These are phyloP conservation scores for Mollisiaceae sp. DNA, from an alignment of 2,329 filamentous ascomycete genomes.

Conservation along the genomic window DNA sequence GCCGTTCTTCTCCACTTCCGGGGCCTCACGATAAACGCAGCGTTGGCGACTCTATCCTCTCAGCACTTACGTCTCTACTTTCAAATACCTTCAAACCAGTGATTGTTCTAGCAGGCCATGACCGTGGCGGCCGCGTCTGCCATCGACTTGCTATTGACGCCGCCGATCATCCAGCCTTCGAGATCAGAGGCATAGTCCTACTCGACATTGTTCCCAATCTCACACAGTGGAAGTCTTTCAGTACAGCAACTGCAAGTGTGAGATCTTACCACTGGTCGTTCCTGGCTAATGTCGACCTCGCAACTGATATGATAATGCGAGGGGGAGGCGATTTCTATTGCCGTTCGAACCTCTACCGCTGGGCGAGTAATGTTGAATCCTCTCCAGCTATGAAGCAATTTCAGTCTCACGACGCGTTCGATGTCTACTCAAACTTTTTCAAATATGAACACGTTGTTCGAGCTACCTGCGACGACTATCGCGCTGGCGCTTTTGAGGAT, in stretches of 20 bases:
- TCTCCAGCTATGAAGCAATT: slow-evolving; percentile 25
- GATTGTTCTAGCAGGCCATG: slow-evolving; percentile 54
- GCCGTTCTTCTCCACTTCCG: slow-evolving; percentile 46
- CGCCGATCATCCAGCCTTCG: slow-evolving; percentile 36
- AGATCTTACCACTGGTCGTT: slow-evolving; percentile 55
- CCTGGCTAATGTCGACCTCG: slow-evolving; percentile 51
- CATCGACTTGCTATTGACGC: slow-evolving; percentile 53
- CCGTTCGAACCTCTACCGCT: slow-evolving; percentile 42
- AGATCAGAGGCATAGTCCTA: slow-evolving; percentile 48
- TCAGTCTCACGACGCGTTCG: slow-evolving; percentile 46
- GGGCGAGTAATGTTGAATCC: slow-evolving; percentile 35
- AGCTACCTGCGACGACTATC: slow-evolving; percentile 54
- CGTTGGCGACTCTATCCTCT: slow-evolving; percentile 50
- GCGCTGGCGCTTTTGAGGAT: slow-evolving; percentile 50
- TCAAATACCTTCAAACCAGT: slow-evolving; percentile 20
- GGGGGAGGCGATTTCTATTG: slow-evolving; percentile 49
- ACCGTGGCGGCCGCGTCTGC: slow-evolving; percentile 54
- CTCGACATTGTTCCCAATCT: slow-evolving; percentile 56
- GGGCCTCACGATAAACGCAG: slow-evolving; percentile 46
- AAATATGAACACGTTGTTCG: slow-evolving; percentile 48
- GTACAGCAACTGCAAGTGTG: slow-evolving; percentile 44
- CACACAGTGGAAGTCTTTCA: slow-evolving; percentile 50
- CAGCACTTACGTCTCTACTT: slow-evolving; percentile 45
- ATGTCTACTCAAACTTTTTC: slow-evolving; percentile 51
- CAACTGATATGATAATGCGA: slow-evolving; percentile 49